These are phyloP conservation scores for Coniochaeta sp. DNA, from an alignment of 2,329 filamentous ascomycete species.

Conservation along the genomic window DNA sequence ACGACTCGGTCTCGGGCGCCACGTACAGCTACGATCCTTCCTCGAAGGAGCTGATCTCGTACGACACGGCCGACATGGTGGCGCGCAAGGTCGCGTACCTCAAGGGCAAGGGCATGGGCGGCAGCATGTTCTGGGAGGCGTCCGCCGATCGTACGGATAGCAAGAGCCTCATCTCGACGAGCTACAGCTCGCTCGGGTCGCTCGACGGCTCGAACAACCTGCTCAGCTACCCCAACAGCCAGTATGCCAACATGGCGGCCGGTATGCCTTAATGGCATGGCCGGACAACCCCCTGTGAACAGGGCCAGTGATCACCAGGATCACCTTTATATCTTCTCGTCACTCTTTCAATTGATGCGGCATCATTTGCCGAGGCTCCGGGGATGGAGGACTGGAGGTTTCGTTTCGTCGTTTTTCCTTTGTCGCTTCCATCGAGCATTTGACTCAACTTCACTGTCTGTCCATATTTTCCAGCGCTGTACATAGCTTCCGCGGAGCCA, in stretches of 20 bases:
- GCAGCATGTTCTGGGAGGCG: conserved; percentile 83
- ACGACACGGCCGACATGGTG: conserved; percentile 57
- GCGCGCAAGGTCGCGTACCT: conserved; percentile 60
- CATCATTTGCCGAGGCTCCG: no score
- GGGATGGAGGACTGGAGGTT: no score
- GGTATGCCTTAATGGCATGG: conserved; percentile 2
- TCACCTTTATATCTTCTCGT: background rate
- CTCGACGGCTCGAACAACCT: conserved; percentile 40
- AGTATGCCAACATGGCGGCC: conserved; percentile 44
- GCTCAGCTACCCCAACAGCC: conserved; percentile 42
- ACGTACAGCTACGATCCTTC: conserved; percentile 63
- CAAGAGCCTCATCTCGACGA: conserved; percentile 52
- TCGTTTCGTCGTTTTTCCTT: no score
- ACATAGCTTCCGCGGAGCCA: background rate
- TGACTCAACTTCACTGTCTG: background rate
- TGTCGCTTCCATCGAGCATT: background rate
- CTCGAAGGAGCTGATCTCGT: conserved; percentile 60
- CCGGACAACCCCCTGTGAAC: no score
- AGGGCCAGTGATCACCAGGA: background rate
- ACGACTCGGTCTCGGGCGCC: conserved; percentile 53
- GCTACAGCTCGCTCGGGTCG: conserved; percentile 31
- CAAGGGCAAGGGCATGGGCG: conserved; percentile 54
- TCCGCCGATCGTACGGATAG: conserved; percentile 57
- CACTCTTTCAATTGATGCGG: background rate
- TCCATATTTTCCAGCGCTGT: background rate